Evolutionary conservation across 371 early-diverging fungal species (phyloP).

Genomic region (Gilbertella persicaria): DNA sequence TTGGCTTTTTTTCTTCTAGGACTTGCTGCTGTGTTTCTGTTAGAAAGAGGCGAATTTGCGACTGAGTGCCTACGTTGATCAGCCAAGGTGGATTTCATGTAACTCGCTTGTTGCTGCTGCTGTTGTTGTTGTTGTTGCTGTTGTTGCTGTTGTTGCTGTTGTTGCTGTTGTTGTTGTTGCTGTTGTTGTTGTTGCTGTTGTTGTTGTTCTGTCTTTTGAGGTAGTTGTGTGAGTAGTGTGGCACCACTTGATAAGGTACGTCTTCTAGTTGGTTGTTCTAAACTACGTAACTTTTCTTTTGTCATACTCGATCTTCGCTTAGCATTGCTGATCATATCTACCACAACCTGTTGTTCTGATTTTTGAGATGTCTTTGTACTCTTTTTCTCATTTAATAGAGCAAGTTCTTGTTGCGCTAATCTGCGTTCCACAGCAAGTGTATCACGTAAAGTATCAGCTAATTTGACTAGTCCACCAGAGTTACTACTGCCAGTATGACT

Average conservation of each 20-base stretch:
- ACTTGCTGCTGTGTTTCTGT: neutral
- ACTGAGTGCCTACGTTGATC: constrained; percentile 32
- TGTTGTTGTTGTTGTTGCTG: constrained; percentile 11
- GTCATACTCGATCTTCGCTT: constrained; percentile 32
- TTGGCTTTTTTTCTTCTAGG: constrained; percentile 20
- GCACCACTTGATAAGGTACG: constrained; percentile 38
- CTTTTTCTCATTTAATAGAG: constrained; percentile 19
- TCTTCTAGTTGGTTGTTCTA: constrained; percentile 29
- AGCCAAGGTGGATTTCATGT: constrained; percentile 34
- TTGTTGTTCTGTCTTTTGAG: neutral
- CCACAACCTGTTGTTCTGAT: constrained; percentile 1
- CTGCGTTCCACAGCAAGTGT: constrained; percentile 34
- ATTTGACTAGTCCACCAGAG: constrained; percentile 17
- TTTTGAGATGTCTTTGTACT: constrained; percentile 5
- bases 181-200: constrained; percentile 3
- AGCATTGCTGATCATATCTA: constrained; percentile 6
- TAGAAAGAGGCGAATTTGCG: constrained; percentile 4
- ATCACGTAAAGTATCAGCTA: constrained; percentile 41
- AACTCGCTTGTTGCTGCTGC: constrained; percentile 12
- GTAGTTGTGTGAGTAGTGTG: constrained; percentile 1
- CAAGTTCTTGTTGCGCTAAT: constrained; percentile 32
- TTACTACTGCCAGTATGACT: neutral
- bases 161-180: constrained; percentile 3
- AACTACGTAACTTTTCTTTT: constrained; percentile 32
- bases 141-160: neutral